Percentiles rank a stretch among this genome's conserved stretches.
phyloP scores from a whole-genome alignment of 2,329 filamentous ascomycete genomes.

The Botrytis tulipae region DNA sequence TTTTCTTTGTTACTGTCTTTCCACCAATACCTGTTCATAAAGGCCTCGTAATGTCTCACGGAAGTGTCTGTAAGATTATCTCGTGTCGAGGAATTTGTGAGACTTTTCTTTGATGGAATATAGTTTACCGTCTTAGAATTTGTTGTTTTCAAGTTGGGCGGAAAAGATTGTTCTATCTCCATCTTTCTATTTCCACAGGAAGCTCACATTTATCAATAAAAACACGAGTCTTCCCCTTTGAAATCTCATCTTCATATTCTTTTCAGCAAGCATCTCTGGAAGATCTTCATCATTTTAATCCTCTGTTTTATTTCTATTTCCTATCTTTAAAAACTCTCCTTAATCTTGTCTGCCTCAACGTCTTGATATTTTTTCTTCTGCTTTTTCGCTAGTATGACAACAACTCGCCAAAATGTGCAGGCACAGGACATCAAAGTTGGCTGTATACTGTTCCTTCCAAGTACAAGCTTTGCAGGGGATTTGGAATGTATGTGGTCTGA shows the following conservation, averaged over 20 bases:
- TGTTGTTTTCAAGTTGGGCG: background rate
- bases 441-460: background rate
- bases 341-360: background rate
- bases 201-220: background rate
- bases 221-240: background rate
- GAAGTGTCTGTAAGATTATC: background rate
- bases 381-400: background rate
- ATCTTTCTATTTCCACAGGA: background rate
- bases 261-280: background rate
- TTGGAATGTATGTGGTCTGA: background rate
- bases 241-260: background rate
- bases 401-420: background rate
- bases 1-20: background rate
- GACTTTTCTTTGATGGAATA: background rate
- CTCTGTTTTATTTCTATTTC: background rate
- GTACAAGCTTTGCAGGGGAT: background rate
- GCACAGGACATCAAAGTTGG: conserved; percentile 1
- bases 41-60: background rate
- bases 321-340: background rate
- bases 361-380: background rate
- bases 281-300: background rate
- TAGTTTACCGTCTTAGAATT: background rate
- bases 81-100: background rate
- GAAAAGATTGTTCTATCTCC: background rate
- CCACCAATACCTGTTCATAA: background rate